These are phyloP conservation scores for Sugiyamaella lignohabitans DNA, from an alignment of 805 yeast genomes.

Conservation along the genomic window DNA sequence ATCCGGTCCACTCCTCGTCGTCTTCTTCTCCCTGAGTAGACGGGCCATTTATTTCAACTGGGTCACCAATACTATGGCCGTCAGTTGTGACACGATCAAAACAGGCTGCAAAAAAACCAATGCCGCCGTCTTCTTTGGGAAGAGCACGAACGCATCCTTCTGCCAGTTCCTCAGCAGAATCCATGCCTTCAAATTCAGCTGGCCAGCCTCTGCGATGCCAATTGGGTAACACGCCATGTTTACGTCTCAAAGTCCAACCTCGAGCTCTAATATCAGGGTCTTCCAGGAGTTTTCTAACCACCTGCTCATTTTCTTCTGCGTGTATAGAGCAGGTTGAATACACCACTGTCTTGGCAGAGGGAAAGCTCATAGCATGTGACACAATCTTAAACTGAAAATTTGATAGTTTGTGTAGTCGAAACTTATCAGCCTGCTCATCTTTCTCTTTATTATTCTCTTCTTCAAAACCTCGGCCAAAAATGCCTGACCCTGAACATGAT, in stretches of 20 bases:
- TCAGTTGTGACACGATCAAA: constrained; percentile 46
- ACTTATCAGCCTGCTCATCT: constrained; percentile 27
- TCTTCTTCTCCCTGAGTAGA: constrained; percentile 21
- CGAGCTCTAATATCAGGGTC: constrained; percentile 55
- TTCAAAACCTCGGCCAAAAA: constrained; percentile 73
- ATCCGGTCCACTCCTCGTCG: constrained; percentile 35
- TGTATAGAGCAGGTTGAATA: constrained; percentile 96
- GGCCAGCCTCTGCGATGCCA: constrained; percentile 85
- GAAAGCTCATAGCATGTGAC: constrained; percentile 78
- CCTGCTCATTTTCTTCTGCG: constrained; percentile 89
- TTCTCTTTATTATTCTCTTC: constrained; percentile 41
- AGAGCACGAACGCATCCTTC: constrained; percentile 81
- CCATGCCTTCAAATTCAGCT: constrained; percentile 47
- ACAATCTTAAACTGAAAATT: constrained; percentile 85
- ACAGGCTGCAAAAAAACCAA: constrained; percentile 95
- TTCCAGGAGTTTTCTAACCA: constrained; percentile 67
- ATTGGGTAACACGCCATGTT: constrained; percentile 60
- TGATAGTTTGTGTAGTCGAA: constrained; percentile 65
- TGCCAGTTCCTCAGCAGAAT: constrained; percentile 49
- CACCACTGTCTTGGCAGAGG: constrained; percentile 68
- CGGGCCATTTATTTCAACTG: constrained; percentile 9
- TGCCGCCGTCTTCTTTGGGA: constrained; percentile 94
- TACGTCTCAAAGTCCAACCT: constrained; percentile 69
- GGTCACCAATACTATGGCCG: neutral
- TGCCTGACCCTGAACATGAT: constrained; percentile 96